Conservation (phyloP, 139 green algal genomes). For the Limnomonas spitsbergensis region DNA sequence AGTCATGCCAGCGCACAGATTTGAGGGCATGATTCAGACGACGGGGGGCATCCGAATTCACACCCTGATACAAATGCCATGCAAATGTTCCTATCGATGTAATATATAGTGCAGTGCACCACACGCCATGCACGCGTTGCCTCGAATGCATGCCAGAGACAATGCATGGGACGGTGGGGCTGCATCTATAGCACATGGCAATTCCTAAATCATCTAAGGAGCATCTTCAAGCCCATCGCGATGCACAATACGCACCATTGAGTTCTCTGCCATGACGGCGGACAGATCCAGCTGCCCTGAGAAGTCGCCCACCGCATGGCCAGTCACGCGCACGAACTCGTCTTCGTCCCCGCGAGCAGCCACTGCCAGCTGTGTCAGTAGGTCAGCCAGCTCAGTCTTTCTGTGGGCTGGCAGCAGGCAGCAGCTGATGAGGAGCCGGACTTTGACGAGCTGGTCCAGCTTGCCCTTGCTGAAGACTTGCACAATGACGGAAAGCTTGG, state of each 20-base stretch:
- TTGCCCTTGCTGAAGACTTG: conserved; percentile 15
- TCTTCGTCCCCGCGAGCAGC: conserved; percentile 16
- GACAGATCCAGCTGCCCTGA: conserved; percentile 13
- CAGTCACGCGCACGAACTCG: conserved; percentile 23
- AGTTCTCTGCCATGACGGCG: conserved; percentile 8
- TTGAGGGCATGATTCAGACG: background rate
- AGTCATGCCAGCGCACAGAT: background rate
- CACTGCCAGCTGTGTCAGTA: conserved; percentile 7
- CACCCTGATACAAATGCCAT: background rate
- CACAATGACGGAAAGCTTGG: conserved; percentile 7
- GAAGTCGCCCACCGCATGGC: conserved; percentile 21
- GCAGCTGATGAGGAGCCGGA: conserved; percentile 17
- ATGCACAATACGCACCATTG: conserved; percentile 5
- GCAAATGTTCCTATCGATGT: background rate
- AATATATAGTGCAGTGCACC: background rate
- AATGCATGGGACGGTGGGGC: background rate
- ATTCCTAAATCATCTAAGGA: background rate
- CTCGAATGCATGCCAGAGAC: background rate
- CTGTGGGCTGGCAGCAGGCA: background rate
- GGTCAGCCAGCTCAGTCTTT: background rate
- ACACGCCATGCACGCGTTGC: background rate
- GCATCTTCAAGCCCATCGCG: background rate
- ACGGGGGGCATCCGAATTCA: background rate
- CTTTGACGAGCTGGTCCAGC: conserved; percentile 23
- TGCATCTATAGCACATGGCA: background rate